Base-by-base conservation (phyloP, 2,329 filamentous ascomycete species). In the Fusarium protoensiforme region DNA sequence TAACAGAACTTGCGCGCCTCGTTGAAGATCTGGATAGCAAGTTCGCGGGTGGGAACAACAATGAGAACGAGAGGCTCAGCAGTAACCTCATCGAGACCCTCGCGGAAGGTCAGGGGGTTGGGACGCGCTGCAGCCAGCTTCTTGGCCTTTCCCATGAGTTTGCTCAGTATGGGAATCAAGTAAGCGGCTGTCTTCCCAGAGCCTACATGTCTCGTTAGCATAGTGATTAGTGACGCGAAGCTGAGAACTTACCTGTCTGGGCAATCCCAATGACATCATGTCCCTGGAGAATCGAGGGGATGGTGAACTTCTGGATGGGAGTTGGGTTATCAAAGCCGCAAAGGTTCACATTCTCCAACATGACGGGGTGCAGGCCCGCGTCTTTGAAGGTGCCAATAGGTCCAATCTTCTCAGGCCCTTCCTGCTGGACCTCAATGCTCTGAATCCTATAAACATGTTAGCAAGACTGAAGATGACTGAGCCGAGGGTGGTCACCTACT, bases 151-250 rank as follows among this genome's bases (percentile, higher is more conserved):
- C 96, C 96, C 94, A 98, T 98, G 24, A 99, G 85, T 81, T 93
- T 93, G 68, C 95, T 97, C 60, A 98, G 79, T 68, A 97, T 93
- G 0, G 96, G 96, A 64, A 98, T 90, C 6, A 99, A 84, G 79
- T 96, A 99, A 0, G 96, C 95, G 0, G 93, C 96, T 0, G 96
- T 99, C 87, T 99, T 99, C 61, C 96, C 96, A 29, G 96, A 98
- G 22, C 96, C 96, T 98, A 35, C 46, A 29, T 60, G 24, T 13
- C 48, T 64, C 14, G 20, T 75, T 46, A 53, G 27, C 46, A 53
- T 14, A 20, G 27, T 31, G 11, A 20, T 20, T 18, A 46, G 22
- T 11, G 36, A 24, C 4, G 3, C 33, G 18, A 46, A 1, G 13
- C 24, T 53, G 18, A 31, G 46, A 39, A 84, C 89, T 82, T 85